phyloP scores from a whole-genome alignment of 495 filamentous ascomycete species.

The Aspergillus biplanus region DNA sequence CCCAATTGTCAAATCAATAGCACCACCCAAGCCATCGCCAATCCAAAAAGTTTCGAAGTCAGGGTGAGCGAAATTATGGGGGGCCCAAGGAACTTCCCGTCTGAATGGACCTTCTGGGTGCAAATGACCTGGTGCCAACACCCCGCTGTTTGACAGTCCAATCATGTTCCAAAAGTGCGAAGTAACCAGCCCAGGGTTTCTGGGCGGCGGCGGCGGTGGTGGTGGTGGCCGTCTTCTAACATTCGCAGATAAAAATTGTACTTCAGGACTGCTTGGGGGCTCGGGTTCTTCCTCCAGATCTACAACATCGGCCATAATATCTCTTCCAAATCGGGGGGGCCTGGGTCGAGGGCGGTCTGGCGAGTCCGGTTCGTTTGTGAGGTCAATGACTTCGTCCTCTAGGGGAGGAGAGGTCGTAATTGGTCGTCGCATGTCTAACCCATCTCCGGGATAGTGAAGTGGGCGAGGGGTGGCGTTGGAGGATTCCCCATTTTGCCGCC shows the following conservation, averaged over 20 bases:
- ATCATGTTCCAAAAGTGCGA: conserved; percentile 16
- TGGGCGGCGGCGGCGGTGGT: conserved; percentile 8
- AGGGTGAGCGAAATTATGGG: conserved; percentile 6
- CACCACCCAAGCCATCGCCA: conserved; percentile 19
- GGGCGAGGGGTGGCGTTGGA: conserved; percentile 30
- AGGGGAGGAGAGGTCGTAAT: conserved; percentile 33
- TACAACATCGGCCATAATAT: conserved; percentile 40
- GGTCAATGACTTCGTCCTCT: conserved; percentile 54
- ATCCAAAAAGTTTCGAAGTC: conserved; percentile 28
- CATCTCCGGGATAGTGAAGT: conserved; percentile 46
- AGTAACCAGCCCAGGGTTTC: neutral
- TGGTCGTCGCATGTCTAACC: conserved; percentile 55
- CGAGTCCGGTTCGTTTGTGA: conserved; percentile 55
- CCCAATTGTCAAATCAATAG: conserved; percentile 31
- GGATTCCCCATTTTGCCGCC: conserved; percentile 15
- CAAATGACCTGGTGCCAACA: neutral
- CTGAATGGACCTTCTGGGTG: conserved; percentile 16
- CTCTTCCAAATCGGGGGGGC: conserved; percentile 38
- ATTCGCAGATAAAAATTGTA: conserved; percentile 42
- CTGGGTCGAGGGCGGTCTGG: conserved; percentile 30
- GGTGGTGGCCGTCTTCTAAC: conserved; percentile 21
- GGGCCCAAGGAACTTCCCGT: conserved; percentile 23
- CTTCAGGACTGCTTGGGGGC: conserved; percentile 41
- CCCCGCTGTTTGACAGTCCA: neutral
- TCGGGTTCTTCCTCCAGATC: conserved; percentile 38